phyloP scores from a whole-genome alignment of 2,329 filamentous ascomycete species.

The Beauveria australis region DNA sequence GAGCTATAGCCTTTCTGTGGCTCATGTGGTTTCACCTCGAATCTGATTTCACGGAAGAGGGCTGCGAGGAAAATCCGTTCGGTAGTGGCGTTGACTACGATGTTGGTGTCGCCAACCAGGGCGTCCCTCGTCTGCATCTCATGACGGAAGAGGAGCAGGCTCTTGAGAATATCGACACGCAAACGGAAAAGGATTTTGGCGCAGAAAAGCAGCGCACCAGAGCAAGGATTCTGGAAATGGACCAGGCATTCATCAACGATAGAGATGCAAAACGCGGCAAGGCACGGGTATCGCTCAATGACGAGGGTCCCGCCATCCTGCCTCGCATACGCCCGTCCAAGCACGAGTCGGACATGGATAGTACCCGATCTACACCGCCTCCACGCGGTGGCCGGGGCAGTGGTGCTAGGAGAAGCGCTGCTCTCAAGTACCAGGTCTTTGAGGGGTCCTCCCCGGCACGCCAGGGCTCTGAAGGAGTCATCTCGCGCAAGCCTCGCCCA shows the following conservation, averaged over 20 bases:
- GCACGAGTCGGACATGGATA: conserved; percentile 43
- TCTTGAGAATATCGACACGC: conserved; percentile 66
- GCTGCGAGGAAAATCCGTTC: conserved; percentile 85
- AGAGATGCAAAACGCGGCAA: conserved; percentile 51
- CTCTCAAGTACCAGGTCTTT: conserved; percentile 51
- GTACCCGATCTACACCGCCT: conserved; percentile 35
- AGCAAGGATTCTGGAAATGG: conserved; percentile 65
- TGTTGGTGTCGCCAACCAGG: conserved; percentile 57
- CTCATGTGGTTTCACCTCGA: conserved; percentile 99
- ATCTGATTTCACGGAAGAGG: conserved; percentile 85
- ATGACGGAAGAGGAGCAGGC: conserved; percentile 59
- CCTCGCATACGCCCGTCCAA: conserved; percentile 56
- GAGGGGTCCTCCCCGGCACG: conserved; percentile 54
- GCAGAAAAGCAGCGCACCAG: conserved; percentile 65
- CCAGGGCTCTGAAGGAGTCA: conserved; percentile 46
- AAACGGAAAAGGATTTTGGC: conserved; percentile 62
- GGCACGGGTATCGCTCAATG: conserved; percentile 30
- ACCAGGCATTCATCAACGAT: conserved; percentile 60
- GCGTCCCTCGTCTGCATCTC: conserved; percentile 57
- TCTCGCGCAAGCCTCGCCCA: conserved; percentile 58
- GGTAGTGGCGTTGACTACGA: conserved; percentile 62
- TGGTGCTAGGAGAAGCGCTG: conserved; percentile 31
- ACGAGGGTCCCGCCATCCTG: conserved; percentile 51
- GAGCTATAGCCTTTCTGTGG: conserved; percentile 88
- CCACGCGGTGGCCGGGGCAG: conserved; percentile 23